Conservation (phyloP, 2,329 filamentous ascomycete species). For the Aspergillus luchuensis region DNA sequence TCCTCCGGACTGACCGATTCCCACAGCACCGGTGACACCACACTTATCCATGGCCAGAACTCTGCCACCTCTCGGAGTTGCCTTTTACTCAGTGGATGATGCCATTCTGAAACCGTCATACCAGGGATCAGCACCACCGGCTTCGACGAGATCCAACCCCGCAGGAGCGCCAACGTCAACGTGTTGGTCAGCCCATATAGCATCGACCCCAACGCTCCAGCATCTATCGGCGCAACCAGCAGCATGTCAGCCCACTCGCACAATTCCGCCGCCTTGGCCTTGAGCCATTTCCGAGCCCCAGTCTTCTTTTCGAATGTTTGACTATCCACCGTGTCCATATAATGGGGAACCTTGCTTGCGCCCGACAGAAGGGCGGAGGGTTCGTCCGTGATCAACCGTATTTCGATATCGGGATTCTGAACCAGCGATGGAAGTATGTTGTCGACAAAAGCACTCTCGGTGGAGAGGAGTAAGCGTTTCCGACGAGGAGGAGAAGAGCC, state of each 20-base stretch:
- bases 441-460: constrained; percentile 44
- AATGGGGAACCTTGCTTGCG: constrained; percentile 42
- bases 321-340: constrained; percentile 44
- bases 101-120: constrained; percentile 88
- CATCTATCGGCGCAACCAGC: constrained; percentile 80
- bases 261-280: constrained; percentile 58
- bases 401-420: constrained; percentile 42
- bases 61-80: constrained; percentile 79
- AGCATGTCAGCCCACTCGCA: constrained; percentile 88
- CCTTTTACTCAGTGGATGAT: constrained; percentile 84
- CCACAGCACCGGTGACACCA: constrained; percentile 81
- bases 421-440: constrained; percentile 42
- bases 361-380: constrained; percentile 39
- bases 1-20: constrained; percentile 65
- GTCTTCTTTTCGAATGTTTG: constrained; percentile 43
- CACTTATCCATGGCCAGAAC: constrained; percentile 85
- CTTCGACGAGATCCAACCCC: constrained; percentile 86
- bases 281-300: constrained; percentile 42
- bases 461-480: constrained; percentile 29
- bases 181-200: constrained; percentile 80
- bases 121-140: constrained; percentile 81
- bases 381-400: constrained; percentile 47
- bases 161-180: constrained; percentile 75
- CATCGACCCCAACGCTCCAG: constrained; percentile 84
- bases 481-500: constrained; percentile 15